Conservation (phyloP, 2,329 filamentous ascomycete genomes). For the Elsinoe arachidis region DNA sequence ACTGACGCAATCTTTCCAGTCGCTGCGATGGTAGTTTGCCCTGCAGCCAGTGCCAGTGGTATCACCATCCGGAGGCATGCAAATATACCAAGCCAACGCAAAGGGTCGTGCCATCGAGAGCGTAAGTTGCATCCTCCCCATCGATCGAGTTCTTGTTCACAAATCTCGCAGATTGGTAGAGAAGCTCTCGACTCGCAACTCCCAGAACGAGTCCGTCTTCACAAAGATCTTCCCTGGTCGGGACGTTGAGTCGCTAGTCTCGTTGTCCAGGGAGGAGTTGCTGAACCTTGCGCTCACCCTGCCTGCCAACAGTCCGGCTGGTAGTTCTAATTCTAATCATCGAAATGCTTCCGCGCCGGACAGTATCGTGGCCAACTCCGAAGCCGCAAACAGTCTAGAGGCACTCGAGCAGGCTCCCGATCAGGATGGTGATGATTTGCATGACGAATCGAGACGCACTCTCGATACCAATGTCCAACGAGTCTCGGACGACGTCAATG, state of each 20-base stretch:
- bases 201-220: conserved; percentile 37
- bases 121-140: conserved; percentile 44
- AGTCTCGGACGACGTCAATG: conserved; percentile 29
- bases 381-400: conserved; percentile 46
- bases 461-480: conserved; percentile 33
- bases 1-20: conserved; percentile 1
- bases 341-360: conserved; percentile 1
- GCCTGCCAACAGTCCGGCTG: conserved; percentile 30
- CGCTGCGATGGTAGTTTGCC: conserved; percentile 75
- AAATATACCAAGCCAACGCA: conserved; percentile 75
- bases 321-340: conserved; percentile 26
- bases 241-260: conserved; percentile 32
- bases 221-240: conserved; percentile 35
- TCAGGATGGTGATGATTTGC: conserved; percentile 50
- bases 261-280: conserved; percentile 37
- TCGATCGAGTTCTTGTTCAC: conserved; percentile 38
- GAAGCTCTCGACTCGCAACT: conserved; percentile 43
- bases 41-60: conserved; percentile 74
- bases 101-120: conserved; percentile 66
- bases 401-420: conserved; percentile 62
- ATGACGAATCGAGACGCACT: conserved; percentile 48
- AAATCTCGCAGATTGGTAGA: conserved; percentile 47
- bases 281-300: conserved; percentile 36
- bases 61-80: conserved; percentile 68
- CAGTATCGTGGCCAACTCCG: conserved; percentile 27